Base-by-base conservation (phyloP, 2,329 filamentous ascomycete species). In the Hymenoscyphus fructigenus region DNA sequence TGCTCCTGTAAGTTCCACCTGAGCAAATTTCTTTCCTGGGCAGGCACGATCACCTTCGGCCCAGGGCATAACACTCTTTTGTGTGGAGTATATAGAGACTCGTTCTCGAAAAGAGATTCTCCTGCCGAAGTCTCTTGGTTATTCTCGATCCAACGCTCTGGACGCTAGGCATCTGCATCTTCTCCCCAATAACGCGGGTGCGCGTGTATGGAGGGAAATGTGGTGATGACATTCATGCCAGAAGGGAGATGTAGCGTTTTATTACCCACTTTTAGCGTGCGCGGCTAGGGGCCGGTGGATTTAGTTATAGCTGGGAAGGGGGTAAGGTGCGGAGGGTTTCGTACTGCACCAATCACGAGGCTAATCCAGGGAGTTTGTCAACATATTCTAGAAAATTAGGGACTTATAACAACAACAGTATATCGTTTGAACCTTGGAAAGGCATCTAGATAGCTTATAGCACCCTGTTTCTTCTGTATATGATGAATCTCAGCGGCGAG, bases 401-500 rank as follows among this genome's bases (percentile, higher is more conserved):
- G 2, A 50, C 44, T 10, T 23, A 57, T 26, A 29, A 57, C 26
- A n/a, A 32, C 9, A 57, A 57, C 53, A 15, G 23, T 44, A 20
- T 57, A 63, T 17, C 61, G 23, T 10, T 55, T 63, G 41, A 63
- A 44, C 14, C n/a, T 55, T 5, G 56, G 61, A 32, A 36, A 60
- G 14, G 34, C 10, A 36, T 60, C 58, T n/a, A 26, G 38, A 17
- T 44, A 60, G 20, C 23, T 26, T 26, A 28, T 28, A 15, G 38
- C 23, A 10, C 38, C 26, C 14, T 29, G 6, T 23, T 50, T 15
- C 44, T 50, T 50, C 6, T 20, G 44, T 26, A 60, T 20, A 4
- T 28, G 14, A 1, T 29, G 23, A 38, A 93, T 77, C 66, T 92
- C 90, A 50, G 80, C 77, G 69, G 92, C 89, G 3, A 93, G 77